Percentiles rank a stretch among this genome's conserved stretches.
Conservation (phyloP, 2,329 filamentous ascomycete genomes). For the Colletotrichum sp. region DNA sequence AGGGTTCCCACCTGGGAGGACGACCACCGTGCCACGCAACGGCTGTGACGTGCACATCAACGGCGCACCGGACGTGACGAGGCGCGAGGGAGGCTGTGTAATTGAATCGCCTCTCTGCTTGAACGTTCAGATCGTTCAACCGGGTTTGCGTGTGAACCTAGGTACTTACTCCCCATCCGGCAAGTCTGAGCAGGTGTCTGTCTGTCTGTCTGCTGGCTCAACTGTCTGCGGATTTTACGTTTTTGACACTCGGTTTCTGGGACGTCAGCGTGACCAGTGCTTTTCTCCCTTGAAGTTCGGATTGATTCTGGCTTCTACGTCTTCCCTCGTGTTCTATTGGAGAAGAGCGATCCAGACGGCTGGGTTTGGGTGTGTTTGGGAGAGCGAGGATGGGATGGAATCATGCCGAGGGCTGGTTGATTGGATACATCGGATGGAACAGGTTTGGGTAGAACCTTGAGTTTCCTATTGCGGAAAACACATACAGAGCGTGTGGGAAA, state of each 20-base stretch:
- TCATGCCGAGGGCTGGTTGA: not conserved
- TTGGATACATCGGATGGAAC: not conserved
- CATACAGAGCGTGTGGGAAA: not conserved
- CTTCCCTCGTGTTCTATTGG: not conserved
- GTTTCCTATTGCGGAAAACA: not conserved
- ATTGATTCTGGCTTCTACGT: not conserved
- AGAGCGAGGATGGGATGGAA: not conserved
- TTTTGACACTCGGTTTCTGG: not conserved
- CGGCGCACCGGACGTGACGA: not conserved
- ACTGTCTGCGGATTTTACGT: not conserved
- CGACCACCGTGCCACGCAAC: not conserved
- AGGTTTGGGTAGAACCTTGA: not conserved
- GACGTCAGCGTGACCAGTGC: not conserved
- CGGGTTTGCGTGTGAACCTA: not conserved
- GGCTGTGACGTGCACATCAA: not conserved
- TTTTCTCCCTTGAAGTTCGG: not conserved
- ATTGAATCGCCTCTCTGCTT: not conserved
- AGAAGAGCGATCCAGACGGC: not conserved
- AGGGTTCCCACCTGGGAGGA: not conserved
- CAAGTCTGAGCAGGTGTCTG: not conserved
- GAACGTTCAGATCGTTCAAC: not conserved
- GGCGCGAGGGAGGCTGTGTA: not conserved
- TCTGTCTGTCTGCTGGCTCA: no score
- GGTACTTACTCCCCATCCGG: not conserved
- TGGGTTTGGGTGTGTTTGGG: not conserved